phyloP scores from a whole-genome alignment of 73 alveolate genomes.

The Paramecium primaurelia region DNA sequence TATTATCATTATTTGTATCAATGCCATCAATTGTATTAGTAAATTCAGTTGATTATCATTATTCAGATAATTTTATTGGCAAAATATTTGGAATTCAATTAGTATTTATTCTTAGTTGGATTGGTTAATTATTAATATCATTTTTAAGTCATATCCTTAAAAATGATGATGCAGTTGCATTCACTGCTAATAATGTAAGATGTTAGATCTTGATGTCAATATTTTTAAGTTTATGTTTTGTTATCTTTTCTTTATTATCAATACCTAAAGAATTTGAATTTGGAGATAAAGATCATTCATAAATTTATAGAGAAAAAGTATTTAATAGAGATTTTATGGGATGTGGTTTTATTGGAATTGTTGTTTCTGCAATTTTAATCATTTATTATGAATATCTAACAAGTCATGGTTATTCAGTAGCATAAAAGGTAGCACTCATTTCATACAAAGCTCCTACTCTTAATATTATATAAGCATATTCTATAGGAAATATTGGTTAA shows the following conservation, averaged over 20 bases:
- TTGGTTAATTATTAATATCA: not conserved
- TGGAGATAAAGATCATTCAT: constrained; percentile 1
- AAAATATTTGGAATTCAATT: constrained; percentile 10
- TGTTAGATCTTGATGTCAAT: not conserved
- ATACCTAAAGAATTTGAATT: constrained; percentile 14
- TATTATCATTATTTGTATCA: constrained; percentile 4
- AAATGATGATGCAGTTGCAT: constrained; percentile 27
- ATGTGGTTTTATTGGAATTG: constrained; percentile 29
- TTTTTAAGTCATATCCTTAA: not conserved
- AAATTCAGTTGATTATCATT: not conserved
- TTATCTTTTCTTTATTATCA: not conserved
- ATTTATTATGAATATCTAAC: constrained; percentile 39
- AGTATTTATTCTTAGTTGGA: not conserved
- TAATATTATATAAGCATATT: not conserved
- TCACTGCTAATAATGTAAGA: constrained; percentile 12
- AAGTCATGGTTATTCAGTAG: constrained; percentile 18
- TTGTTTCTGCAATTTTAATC: not conserved
- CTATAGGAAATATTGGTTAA: not conserved
- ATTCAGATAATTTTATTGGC: not conserved
- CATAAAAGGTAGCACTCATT: not conserved
- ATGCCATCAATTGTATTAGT: not conserved
- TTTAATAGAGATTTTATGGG: not conserved
- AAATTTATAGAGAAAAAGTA: not conserved
- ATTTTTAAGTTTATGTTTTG: not conserved
- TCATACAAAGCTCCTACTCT: constrained; percentile 31